Evolutionary conservation across 2,329 filamentous ascomycete species (phyloP).

Genomic region (Graphiopsis chlorocephala): DNA sequence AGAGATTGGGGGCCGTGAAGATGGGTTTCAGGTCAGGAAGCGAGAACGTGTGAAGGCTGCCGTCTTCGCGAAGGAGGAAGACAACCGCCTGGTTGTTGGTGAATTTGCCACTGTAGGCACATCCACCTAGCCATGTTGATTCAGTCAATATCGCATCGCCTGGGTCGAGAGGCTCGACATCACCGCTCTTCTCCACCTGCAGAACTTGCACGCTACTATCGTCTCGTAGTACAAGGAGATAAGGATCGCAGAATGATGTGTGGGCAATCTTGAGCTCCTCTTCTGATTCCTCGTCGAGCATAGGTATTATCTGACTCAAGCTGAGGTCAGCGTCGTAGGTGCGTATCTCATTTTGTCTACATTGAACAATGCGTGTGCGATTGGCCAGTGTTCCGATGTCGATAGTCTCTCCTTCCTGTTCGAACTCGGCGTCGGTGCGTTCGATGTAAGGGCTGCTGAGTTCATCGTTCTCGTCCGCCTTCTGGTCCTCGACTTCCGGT

Average conservation of each 20-base stretch:
- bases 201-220: constrained; percentile 78
- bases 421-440: constrained; percentile 82
- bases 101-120: constrained; percentile 69
- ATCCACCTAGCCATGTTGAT: constrained; percentile 78
- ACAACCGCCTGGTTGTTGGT: constrained; percentile 59
- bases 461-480: constrained; percentile 17
- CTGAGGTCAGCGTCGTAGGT: constrained; percentile 92
- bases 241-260: constrained; percentile 83
- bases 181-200: constrained; percentile 74
- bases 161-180: constrained; percentile 52
- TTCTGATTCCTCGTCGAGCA: constrained; percentile 86
- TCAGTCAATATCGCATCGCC: constrained; percentile 62
- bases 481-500: constrained; percentile 7
- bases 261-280: constrained; percentile 74
- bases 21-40: constrained; percentile 72
- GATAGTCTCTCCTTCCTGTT: constrained; percentile 81
- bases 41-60: constrained; percentile 69
- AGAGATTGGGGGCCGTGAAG: constrained; percentile 72
- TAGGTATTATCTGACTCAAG: constrained; percentile 84
- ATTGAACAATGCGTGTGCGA: constrained; percentile 79
- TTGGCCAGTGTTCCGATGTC: constrained; percentile 81
- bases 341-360: constrained; percentile 80
- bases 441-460: constrained; percentile 34
- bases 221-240: constrained; percentile 76
- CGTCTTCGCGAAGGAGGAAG: constrained; percentile 74